These are phyloP conservation scores for Suhomyces pyralidae DNA, from an alignment of 805 yeast species.

Conservation along the genomic window DNA sequence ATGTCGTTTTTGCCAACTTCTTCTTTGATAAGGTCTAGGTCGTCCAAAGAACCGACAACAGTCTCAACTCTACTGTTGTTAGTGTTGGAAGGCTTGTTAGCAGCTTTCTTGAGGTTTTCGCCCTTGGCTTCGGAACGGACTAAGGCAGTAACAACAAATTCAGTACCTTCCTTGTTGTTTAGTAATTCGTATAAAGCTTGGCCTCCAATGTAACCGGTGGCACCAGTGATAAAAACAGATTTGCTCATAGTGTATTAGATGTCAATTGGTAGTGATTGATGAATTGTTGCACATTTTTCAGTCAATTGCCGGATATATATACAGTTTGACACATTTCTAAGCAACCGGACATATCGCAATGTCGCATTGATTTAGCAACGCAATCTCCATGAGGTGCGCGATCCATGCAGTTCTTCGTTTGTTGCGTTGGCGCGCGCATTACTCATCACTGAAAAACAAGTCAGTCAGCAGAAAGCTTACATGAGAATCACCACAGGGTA, in stretches of 20 bases:
- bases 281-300: neutral
- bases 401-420: too few relatives aligned
- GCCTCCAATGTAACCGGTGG: slow-evolving; percentile 36
- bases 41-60: slow-evolving; percentile 22
- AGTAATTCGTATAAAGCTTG: slow-evolving; percentile 22
- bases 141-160: slow-evolving; percentile 19
- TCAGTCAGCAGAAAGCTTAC: too few relatives aligned
- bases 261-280: neutral
- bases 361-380: neutral
- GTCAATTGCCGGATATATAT: neutral
- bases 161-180: slow-evolving; percentile 7
- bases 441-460: too few relatives aligned
- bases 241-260: neutral
- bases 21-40: slow-evolving; percentile 11
- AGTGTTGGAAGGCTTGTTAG: slow-evolving; percentile 7
- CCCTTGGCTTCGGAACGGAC: slow-evolving; percentile 21
- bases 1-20: slow-evolving; percentile 23
- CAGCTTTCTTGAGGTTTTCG: slow-evolving; percentile 8
- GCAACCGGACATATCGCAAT: slow-evolving; percentile 1
- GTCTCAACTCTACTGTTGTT: slow-evolving; percentile 12
- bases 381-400: neutral
- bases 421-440: too few relatives aligned
- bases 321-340: neutral
- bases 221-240: slow-evolving; percentile 26
- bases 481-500: too few relatives aligned